A percentile compares a stretch with the other conserved stretches of the same genome.
phyloP scores from a whole-genome alignment of 331 rosid genomes.

The Cydonia oblonga region DNA sequence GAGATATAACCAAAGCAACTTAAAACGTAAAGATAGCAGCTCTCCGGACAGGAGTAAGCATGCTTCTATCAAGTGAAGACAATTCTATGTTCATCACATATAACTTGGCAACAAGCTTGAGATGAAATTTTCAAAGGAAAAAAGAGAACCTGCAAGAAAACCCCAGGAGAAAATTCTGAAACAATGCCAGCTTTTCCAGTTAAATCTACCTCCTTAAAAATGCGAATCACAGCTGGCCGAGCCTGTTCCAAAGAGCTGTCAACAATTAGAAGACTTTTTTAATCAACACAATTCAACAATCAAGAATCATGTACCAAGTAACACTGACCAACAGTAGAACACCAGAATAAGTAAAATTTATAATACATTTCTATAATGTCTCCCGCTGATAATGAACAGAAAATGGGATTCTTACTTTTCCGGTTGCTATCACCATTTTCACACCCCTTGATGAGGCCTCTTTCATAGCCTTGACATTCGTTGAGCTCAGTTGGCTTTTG shows the following conservation, averaged over 20 bases:
- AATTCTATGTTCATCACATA: not conserved
- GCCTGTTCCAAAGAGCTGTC: slow-evolving; percentile 41
- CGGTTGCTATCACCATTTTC: slow-evolving; percentile 90
- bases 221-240: slow-evolving; percentile 75
- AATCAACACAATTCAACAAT: not conserved
- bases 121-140: slow-evolving; percentile 1
- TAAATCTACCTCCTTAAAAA: slow-evolving; percentile 61
- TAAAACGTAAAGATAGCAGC: not conserved
- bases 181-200: slow-evolving; percentile 79
- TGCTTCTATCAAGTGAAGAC: not conserved
- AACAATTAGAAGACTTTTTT: slow-evolving; percentile 9
- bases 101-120: slow-evolving; percentile 1
- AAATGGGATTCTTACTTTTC: slow-evolving; percentile 53
- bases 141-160: slow-evolving; percentile 69
- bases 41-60: not conserved
- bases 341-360: not conserved
- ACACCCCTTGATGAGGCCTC: slow-evolving; percentile 79
- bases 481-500: slow-evolving; percentile 56
- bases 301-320: not conserved
- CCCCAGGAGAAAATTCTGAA: slow-evolving; percentile 85
- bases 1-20: not conserved
- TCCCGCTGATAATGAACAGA: not conserved
- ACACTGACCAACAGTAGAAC: not conserved
- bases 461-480: slow-evolving; percentile 58
- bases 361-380: not conserved